phyloP scores from a whole-genome alignment of 352 stramenopile genomes.

The Aphanomyces euteiches region DNA sequence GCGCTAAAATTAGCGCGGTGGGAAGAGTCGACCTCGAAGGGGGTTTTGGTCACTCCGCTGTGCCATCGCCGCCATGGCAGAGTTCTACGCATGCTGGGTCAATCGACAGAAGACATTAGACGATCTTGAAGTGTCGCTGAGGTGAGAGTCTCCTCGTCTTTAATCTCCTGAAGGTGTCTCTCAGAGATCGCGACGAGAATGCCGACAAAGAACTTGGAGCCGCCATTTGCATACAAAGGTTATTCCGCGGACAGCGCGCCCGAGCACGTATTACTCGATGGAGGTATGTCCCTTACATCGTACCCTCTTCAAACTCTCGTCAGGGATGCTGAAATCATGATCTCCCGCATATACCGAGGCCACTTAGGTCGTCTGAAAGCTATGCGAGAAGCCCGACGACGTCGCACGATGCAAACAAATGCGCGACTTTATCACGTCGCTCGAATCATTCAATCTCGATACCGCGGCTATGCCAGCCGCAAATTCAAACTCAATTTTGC shows the following conservation, averaged over 20 bases:
- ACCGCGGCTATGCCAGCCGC: constrained; percentile 48
- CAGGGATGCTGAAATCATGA: constrained; percentile 51
- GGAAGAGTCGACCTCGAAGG: background rate
- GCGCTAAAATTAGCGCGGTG: constrained; percentile 20
- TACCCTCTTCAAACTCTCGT: background rate
- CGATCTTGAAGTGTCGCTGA: constrained; percentile 36
- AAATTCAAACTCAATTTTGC: constrained; percentile 51
- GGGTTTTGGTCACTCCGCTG: background rate
- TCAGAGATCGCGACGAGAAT: constrained; percentile 50
- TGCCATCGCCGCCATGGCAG: constrained; percentile 39
- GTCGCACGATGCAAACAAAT: constrained; percentile 32
- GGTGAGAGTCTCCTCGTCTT: background rate
- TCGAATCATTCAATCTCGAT: constrained; percentile 51
- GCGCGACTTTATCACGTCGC: constrained; percentile 49
- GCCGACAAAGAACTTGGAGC: constrained; percentile 41
- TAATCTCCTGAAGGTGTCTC: background rate
- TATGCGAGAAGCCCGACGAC: constrained; percentile 30
- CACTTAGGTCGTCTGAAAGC: constrained; percentile 46
- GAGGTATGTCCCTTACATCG: constrained; percentile 34
- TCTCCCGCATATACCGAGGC: constrained; percentile 55
- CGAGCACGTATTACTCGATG: constrained; percentile 41
- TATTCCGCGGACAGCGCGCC: constrained; percentile 56
- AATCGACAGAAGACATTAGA: constrained; percentile 44
- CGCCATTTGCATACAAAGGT: constrained; percentile 54
- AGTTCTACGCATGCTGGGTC: constrained; percentile 66